phyloP scores from a whole-genome alignment of 1,284 basidiomycete species.

The Cutaneotrichosporon arboriforme region DNA sequence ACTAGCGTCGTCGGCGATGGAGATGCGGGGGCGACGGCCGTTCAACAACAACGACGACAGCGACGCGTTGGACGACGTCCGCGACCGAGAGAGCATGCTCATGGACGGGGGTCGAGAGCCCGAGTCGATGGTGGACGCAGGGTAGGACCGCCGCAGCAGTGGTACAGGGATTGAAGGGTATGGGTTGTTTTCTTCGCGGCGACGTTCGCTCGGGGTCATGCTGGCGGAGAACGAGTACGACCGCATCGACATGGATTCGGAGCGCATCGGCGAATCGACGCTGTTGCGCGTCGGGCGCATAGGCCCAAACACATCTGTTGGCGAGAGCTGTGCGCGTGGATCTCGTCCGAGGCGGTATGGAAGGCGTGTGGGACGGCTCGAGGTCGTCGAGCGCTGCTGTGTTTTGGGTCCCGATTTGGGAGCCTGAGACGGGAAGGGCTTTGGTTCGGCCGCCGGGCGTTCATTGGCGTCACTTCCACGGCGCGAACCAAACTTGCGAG shows the following conservation, averaged over 20 bases:
- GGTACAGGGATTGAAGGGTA: conserved; percentile 43
- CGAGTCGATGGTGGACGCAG: conserved; percentile 27
- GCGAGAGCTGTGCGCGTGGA: not conserved
- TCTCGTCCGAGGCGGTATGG: not conserved
- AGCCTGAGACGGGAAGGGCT: not conserved
- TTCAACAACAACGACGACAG: conserved; percentile 16
- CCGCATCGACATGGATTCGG: conserved; percentile 43
- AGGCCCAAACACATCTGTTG: not conserved
- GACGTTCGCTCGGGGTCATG: conserved; percentile 17
- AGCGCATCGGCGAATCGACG: conserved; percentile 17
- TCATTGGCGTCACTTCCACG: conserved; percentile 23
- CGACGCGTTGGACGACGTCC: conserved; percentile 27
- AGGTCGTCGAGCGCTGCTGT: not conserved
- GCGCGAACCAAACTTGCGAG: conserved; percentile 61
- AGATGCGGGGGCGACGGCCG: conserved; percentile 10
- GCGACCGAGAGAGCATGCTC: conserved; percentile 27
- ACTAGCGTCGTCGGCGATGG: conserved; percentile 19
- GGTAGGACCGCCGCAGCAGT: conserved; percentile 17
- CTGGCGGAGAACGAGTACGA: conserved; percentile 17
- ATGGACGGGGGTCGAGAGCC: conserved; percentile 19
- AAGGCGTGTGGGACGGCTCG: conserved; percentile 37
- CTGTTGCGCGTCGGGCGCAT: conserved; percentile 1
- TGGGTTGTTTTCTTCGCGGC: conserved; percentile 41
- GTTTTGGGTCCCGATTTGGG: conserved; percentile 1
- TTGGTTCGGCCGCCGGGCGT: conserved; percentile 1